A percentile compares a stretch with the other conserved stretches of the same genome.
phyloP scores from a whole-genome alignment of 306 rosid species.

The Pterocarpus santalinus region DNA sequence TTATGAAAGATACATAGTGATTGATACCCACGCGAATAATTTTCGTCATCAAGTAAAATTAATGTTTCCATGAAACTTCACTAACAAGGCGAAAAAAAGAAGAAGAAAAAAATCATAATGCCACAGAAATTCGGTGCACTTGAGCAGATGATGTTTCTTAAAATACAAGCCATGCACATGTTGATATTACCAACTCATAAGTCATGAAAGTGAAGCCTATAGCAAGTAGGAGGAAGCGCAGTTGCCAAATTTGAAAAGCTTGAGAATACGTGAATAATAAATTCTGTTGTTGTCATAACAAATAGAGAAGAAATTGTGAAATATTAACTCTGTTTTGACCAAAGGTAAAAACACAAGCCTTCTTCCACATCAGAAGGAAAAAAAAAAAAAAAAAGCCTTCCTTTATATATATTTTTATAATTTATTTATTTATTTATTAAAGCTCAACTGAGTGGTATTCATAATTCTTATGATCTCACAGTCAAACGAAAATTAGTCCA shows the following conservation, averaged over 20 bases:
- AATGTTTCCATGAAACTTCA: neutral
- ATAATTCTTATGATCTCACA: no score
- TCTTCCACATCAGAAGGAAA: no score
- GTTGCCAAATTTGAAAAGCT: neutral
- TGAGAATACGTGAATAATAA: neutral
- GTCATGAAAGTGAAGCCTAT: neutral
- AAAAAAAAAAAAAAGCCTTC: no score
- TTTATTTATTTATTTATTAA: no score
- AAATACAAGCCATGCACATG: slow-evolving; percentile 1
- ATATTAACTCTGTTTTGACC: no score
- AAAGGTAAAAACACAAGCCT: no score
- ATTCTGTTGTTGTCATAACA: neutral
- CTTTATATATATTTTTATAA: no score
- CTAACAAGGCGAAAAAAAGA: no score
- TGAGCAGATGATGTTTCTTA: neutral
- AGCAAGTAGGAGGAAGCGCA: neutral
- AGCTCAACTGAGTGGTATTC: no score
- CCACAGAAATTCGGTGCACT: slow-evolving; percentile 2
- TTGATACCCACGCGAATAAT: neutral
- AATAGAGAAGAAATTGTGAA: neutral
- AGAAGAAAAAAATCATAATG: neutral
- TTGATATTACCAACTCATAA: slow-evolving; percentile 7
- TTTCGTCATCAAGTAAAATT: neutral
- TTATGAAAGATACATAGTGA: neutral
- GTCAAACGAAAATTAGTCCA: no score